phyloP scores from a whole-genome alignment of 164 flowering plant genomes.

The Stephania yunnanensis region DNA sequence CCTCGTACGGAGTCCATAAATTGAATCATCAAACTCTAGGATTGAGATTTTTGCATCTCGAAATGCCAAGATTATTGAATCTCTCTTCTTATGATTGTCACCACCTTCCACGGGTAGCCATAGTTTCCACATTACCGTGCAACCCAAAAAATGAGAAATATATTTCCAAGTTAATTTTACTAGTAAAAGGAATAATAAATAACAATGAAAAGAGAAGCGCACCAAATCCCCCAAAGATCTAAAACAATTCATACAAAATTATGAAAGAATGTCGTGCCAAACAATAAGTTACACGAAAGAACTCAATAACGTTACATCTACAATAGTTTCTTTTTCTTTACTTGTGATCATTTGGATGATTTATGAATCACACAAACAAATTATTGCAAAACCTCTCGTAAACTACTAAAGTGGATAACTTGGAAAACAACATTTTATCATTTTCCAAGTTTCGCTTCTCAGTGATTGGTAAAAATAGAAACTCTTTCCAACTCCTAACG shows the following conservation, averaged over 20 bases:
- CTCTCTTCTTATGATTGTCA: constrained; percentile 67
- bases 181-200: no score
- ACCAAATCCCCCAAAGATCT: neutral
- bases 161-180: neutral
- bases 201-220: neutral
- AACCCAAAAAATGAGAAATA: constrained; percentile 35
- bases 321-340: no score
- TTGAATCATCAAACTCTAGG: constrained; percentile 86
- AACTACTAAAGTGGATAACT: neutral
- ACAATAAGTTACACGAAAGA: no score
- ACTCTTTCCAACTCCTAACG: no score
- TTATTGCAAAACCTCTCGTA: no score
- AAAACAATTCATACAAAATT: neutral
- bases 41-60: constrained; percentile 87
- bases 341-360: no score
- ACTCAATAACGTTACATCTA: no score
- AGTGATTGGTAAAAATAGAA: neutral
- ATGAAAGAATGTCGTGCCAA: neutral
- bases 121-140: constrained; percentile 91
- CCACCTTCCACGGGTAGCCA: constrained; percentile 55
- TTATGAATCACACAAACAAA: no score
- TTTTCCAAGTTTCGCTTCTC: neutral
- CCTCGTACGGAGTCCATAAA: constrained; percentile 88
- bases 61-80: constrained; percentile 75
- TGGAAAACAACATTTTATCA: neutral